Base-by-base conservation (phyloP, 805 yeast genomes). In the Candida coquimbonensis region DNA sequence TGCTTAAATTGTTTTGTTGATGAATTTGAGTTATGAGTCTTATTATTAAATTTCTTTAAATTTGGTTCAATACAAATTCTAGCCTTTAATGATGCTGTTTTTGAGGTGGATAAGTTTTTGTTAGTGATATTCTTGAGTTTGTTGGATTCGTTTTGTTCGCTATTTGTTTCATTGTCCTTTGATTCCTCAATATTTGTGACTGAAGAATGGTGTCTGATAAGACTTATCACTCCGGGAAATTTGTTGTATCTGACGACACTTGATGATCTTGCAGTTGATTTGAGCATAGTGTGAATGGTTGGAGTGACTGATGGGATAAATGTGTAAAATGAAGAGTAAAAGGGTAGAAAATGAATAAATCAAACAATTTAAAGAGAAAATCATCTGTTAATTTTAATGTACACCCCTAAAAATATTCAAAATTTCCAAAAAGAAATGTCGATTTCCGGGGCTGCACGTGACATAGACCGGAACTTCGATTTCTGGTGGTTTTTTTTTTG, bases 1-100 rank as follows among this genome's bases (percentile, higher is more conserved):
- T 42, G 40, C 33, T 45, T 45, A 29, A 45, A 45, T 19, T 42
- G 42, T 26, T 45, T 45, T 12, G 42, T 24, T 14, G 32, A 25
- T 24, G 44, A 11, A 33, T 32, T 19, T 17, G 44, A 29, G 21
- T 34, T 19, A 17, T 46, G 52, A 12, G 39, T 45, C 39, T 14
- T n/a, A 14, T 42, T 45, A 39, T 8, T 16, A 31, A 32, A 45
- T 40, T 39, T 29, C 39, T 32, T 40, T 29, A 29, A 11, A 13
- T 29, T 32, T 13, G 42, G 32, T 9, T 40, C 42, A 14, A 44
- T 12, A 36, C 47, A 38, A 19, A 47, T 47, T 16, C 45, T 29
- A 2, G 36, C 25, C 40, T 39, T 31, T 40, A 43, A 29, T 29
- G 31, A 29, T 26, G 40, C 26, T 5, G 44, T 13, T 27, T 36